Base-by-base conservation (phyloP, 129 eudicot genomes). In the Apium graveolens region DNA sequence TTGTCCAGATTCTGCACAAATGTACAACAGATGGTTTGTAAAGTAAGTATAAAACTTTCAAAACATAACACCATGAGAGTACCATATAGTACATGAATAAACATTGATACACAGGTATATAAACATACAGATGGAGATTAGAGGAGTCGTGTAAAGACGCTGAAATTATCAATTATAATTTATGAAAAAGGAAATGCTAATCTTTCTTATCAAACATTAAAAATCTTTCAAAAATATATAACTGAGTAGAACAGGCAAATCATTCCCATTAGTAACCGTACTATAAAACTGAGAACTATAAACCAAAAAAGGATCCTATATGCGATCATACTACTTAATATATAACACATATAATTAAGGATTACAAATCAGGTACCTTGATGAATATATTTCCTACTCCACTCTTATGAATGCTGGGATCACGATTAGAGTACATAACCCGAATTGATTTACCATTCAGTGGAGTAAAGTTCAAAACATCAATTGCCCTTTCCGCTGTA, bases 361-460 rank as follows among this genome's bases (percentile, higher is more conserved):
- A 55, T 24, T 8, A 21, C 31, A 55, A 55, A 55, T 57, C 27
- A n/a, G 10, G 66, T 57, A 91, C 97, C 93, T 91, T 91, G 48
- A 91, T 91, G 31, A 91, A 91, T 46, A 91, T 91, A 78, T 91
- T 91, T 72, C 89, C 93, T 16, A 91, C 79, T 78, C 97, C 97
- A 78, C 93, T 91, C 85, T 91, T 91, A 20, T 92, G 88, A 31
- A 86, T 65, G 77, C 90, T 91, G 41, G 97, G 97, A 84, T 91
- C 97, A 49, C 97, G 86, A 35, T 86, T 90, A 73, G 97, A 91
- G 77, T 57, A 89, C 86, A 92, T 89, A 78, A 92, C 82, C 53
- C 95, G 84, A 78, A 92, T 89, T 0, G 97, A 24, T 83, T 89
- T 89, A 63, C 84, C 86, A 74, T 89, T 91, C 17, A 91, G 84